Evolutionary conservation across 2,329 filamentous ascomycete genomes (phyloP).

Genomic region (Talaromyces sp.): DNA sequence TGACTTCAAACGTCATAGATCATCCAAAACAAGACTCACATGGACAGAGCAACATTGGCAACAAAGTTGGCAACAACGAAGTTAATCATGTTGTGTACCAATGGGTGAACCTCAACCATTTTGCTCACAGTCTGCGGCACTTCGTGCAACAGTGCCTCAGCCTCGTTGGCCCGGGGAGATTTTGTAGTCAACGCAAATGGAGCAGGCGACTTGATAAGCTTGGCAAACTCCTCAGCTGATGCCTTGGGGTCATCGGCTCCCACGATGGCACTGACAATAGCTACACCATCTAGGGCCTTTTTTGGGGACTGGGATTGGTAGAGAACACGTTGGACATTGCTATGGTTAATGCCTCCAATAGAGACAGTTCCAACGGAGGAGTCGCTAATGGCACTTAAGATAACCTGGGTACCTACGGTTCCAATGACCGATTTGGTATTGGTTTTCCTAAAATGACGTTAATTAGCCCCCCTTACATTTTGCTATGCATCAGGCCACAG

Average conservation of each 20-base stretch:
- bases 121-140: slow-evolving; percentile 58
- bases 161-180: slow-evolving; percentile 31
- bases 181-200: slow-evolving; percentile 36
- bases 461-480: slow-evolving; percentile 7
- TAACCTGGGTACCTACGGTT: slow-evolving; percentile 67
- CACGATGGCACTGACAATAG: slow-evolving; percentile 87
- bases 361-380: slow-evolving; percentile 63
- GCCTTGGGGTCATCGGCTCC: slow-evolving; percentile 67
- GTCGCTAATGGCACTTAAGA: slow-evolving; percentile 63
- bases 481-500: not conserved
- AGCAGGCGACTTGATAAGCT: slow-evolving; percentile 54
- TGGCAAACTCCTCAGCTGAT: slow-evolving; percentile 62
- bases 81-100: slow-evolving; percentile 98
- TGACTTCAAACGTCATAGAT: not conserved
- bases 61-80: slow-evolving; percentile 93
- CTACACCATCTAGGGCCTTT: slow-evolving; percentile 76
- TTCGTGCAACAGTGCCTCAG: slow-evolving; percentile 33
- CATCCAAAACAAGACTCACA: slow-evolving; percentile 45
- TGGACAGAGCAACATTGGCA: slow-evolving; percentile 81
- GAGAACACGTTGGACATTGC: slow-evolving; percentile 73
- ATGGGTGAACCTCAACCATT: slow-evolving; percentile 66
- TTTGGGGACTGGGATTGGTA: slow-evolving; percentile 64
- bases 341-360: slow-evolving; percentile 83
- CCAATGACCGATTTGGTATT: slow-evolving; percentile 84
- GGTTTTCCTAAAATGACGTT: slow-evolving; percentile 63